Percentiles rank a stretch among this genome's conserved stretches.
Evolutionary conservation across 2,329 filamentous ascomycete species (phyloP).

Genomic region (Colletotrichum shisoi): DNA sequence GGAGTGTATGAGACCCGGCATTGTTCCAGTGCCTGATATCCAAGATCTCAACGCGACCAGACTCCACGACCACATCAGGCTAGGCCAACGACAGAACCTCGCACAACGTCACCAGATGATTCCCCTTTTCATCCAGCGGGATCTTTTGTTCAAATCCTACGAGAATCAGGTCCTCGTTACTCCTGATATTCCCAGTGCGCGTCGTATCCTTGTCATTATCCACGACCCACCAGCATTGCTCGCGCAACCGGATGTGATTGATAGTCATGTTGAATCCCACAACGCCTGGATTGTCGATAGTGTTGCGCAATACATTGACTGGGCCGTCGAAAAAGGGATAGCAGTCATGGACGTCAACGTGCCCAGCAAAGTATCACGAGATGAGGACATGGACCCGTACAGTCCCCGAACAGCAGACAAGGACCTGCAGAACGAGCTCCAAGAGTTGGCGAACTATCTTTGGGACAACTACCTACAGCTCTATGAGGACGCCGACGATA

Average conservation of each 20-base stretch:
- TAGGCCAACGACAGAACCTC: slow-evolving; percentile 75
- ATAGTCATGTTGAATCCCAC: slow-evolving; percentile 78
- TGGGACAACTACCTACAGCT: slow-evolving; percentile 98
- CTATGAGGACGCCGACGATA: slow-evolving; percentile 71
- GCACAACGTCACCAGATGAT: slow-evolving; percentile 79
- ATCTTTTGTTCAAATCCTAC: slow-evolving; percentile 76
- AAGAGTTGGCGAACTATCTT: slow-evolving; percentile 81
- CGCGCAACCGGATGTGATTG: slow-evolving; percentile 71
- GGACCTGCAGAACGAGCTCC: slow-evolving; percentile 65
- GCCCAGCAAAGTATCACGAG: slow-evolving; percentile 75
- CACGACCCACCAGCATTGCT: slow-evolving; percentile 85
- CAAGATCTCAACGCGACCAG: slow-evolving; percentile 64
- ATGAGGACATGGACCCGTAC: slow-evolving; percentile 62
- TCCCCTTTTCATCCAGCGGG: slow-evolving; percentile 79
- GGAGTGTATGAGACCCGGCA: slow-evolving; percentile 81
- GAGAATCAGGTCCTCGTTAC: slow-evolving; percentile 88
- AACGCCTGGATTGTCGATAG: slow-evolving; percentile 90
- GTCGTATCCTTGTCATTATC: slow-evolving; percentile 81
- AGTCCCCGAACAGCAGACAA: slow-evolving; percentile 56
- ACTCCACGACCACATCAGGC: slow-evolving; percentile 81
- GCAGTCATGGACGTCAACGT: slow-evolving; percentile 92
- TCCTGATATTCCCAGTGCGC: slow-evolving; percentile 69
- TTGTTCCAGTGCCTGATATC: slow-evolving; percentile 64
- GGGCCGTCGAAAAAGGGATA: slow-evolving; percentile 79
- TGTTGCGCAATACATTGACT: slow-evolving; percentile 81